Evolutionary conservation across 129 eudicot genomes (phyloP).

Genomic region (Arctium lappa): DNA sequence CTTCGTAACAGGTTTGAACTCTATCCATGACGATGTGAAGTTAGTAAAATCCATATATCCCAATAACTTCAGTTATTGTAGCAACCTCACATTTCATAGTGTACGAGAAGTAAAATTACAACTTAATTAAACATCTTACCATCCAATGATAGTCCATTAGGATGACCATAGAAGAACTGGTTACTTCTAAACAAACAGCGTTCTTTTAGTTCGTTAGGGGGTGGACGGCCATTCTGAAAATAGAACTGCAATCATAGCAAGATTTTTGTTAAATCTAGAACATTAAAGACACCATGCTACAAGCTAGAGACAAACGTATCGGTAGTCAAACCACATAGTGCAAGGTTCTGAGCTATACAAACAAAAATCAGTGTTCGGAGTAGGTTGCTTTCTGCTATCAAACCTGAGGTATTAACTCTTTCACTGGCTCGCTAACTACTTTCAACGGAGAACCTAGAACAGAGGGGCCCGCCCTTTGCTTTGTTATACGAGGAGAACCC

Average conservation of each 20-base stretch:
- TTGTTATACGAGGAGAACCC: slow-evolving; percentile 56
- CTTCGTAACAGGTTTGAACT: slow-evolving; percentile 58
- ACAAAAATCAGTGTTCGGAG: neutral
- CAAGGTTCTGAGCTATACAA: neutral
- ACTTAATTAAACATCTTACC: slow-evolving; percentile 35
- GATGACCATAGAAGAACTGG: slow-evolving; percentile 46
- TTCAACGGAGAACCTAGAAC: slow-evolving; percentile 57
- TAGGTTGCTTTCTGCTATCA: neutral
- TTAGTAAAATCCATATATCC: slow-evolving; percentile 6
- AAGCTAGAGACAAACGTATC: neutral
- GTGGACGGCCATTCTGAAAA: slow-evolving; percentile 61
- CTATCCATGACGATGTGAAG: slow-evolving; percentile 17
- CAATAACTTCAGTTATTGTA: neutral
- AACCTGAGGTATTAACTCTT: slow-evolving; percentile 67
- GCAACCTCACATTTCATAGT: neutral
- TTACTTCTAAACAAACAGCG: slow-evolving; percentile 47
- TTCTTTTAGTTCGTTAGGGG: slow-evolving; percentile 57
- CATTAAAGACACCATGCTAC: neutral
- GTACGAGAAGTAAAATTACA: neutral
- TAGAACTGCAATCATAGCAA: slow-evolving; percentile 55
- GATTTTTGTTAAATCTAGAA: slow-evolving; percentile 7
- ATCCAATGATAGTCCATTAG: slow-evolving; percentile 47
- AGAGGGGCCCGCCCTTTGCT: slow-evolving; percentile 51
- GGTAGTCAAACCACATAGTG: too few species aligned
- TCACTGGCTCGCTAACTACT: slow-evolving; percentile 43